Evolutionary conservation across 306 rosid genomes (phyloP).

Genomic region (Ziziphus jujuba): DNA sequence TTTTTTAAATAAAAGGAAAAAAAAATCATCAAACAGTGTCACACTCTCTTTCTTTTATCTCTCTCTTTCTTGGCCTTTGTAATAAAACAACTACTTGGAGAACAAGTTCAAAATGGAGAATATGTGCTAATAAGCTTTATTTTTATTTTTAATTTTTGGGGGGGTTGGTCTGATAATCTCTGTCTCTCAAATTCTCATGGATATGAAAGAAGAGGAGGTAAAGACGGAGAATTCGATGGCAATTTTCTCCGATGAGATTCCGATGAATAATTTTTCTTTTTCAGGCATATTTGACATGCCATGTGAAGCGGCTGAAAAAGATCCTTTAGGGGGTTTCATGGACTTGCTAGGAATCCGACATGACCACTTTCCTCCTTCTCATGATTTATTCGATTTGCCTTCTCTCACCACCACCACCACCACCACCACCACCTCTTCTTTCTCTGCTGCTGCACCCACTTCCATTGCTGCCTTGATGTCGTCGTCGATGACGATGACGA

Average conservation of each 20-base stretch:
- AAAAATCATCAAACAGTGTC: conserved; percentile 1
- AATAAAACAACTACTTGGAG: conserved; percentile 29
- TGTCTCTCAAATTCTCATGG: too few species aligned
- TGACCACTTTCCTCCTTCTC: neutral
- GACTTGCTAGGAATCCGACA: conserved; percentile 42
- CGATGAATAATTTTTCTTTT: conserved; percentile 25
- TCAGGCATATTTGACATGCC: conserved; percentile 56
- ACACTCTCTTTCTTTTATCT: conserved; percentile 15
- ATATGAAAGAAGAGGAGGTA: conserved; percentile 37
- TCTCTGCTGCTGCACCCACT: too few species aligned
- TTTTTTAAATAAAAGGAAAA: neutral
- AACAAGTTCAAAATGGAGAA: conserved; percentile 44
- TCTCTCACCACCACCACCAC: conserved; percentile 5
- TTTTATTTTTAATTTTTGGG: neutral
- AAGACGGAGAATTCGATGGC: conserved; percentile 29
- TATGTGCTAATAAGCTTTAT: conserved; percentile 33
- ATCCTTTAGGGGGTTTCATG: conserved; percentile 43
- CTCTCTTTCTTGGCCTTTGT: neutral
- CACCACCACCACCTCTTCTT: conserved; percentile 5
- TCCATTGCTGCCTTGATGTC: too few species aligned
- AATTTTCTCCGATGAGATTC: conserved; percentile 57
- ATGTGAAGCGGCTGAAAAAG: conserved; percentile 9
- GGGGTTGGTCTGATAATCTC: too few species aligned
- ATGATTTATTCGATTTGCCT: conserved; percentile 7
- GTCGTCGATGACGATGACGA: too few species aligned